Evolutionary conservation across 148 eudicot species (phyloP).

Genomic region (Mesembryanthemum crystallinum): DNA sequence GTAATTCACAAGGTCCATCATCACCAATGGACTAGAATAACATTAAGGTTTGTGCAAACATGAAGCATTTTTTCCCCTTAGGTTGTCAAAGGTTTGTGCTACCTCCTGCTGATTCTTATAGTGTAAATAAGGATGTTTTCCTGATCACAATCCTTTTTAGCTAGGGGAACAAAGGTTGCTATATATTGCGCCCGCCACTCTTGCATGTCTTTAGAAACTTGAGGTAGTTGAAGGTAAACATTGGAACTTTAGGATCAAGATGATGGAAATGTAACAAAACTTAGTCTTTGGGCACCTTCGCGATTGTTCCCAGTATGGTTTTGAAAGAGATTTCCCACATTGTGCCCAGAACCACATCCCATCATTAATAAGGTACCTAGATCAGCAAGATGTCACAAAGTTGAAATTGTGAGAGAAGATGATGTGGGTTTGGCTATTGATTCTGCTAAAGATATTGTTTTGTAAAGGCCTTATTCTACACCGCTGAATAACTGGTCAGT

Average conservation of each 20-base stretch:
- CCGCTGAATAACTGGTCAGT: slow-evolving; percentile 6
- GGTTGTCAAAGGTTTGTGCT: slow-evolving; percentile 50
- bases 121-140: slow-evolving; percentile 20
- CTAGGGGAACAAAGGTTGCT: slow-evolving; percentile 38
- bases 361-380: slow-evolving; percentile 21
- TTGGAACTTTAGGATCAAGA: slow-evolving; percentile 9
- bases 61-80: slow-evolving; percentile 42
- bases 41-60: no score
- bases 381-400: slow-evolving; percentile 37
- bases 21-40: no score
- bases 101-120: not conserved
- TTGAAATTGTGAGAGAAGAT: slow-evolving; percentile 2
- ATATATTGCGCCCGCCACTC: slow-evolving; percentile 46
- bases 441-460: slow-evolving; percentile 22
- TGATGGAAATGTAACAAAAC: not conserved
- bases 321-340: slow-evolving; percentile 51
- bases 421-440: slow-evolving; percentile 22
- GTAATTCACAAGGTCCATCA: no score
- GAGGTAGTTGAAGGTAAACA: slow-evolving; percentile 30
- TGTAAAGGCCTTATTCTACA: slow-evolving; percentile 47
- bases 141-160: slow-evolving; percentile 30
- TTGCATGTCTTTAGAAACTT: slow-evolving; percentile 46
- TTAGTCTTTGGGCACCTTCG: slow-evolving; percentile 35
- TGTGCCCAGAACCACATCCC: slow-evolving; percentile 29
- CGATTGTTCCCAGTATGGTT: slow-evolving; percentile 46